A percentile compares a stretch with the other conserved stretches of the same genome.
phyloP scores from a whole-genome alignment of 495 filamentous ascomycete genomes.

The Tuber borchii region DNA sequence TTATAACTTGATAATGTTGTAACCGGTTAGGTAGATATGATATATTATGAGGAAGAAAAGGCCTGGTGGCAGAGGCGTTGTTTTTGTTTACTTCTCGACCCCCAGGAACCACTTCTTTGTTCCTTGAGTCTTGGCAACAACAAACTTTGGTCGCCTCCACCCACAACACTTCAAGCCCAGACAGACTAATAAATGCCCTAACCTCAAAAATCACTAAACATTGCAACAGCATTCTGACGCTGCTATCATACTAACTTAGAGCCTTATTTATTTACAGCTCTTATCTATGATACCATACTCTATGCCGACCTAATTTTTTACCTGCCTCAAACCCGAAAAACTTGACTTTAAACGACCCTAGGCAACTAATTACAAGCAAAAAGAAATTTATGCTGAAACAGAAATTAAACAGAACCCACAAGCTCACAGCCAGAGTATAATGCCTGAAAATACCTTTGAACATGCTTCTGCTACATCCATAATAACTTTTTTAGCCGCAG shows the following conservation, averaged over 20 bases:
- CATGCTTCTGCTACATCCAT: not conserved
- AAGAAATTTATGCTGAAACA: constrained; percentile 10
- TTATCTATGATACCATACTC: not conserved
- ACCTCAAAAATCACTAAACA: not conserved
- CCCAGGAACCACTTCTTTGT: constrained; percentile 6
- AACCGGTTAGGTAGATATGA: not conserved
- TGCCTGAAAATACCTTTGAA: not conserved
- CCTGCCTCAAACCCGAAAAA: not conserved
- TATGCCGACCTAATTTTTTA: not conserved
- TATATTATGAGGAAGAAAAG: not conserved
- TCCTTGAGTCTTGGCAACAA: not conserved
- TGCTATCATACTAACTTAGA: not conserved
- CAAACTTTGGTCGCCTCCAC: not conserved
- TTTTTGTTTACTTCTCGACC: constrained; percentile 39
- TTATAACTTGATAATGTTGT: constrained; percentile 9
- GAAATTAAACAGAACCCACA: constrained; percentile 3
- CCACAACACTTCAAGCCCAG: not conserved
- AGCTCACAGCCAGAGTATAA: not conserved
- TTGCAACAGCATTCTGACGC: not conserved
- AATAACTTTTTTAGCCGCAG: constrained; percentile 5
- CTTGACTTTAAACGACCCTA: not conserved
- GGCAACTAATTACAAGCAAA: not conserved
- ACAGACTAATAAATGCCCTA: not conserved
- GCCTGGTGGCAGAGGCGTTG: constrained; percentile 23
- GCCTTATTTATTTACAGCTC: not conserved